phyloP scores from a whole-genome alignment of 192 early-diverging fungal genomes.

The Dispira parvispora region DNA sequence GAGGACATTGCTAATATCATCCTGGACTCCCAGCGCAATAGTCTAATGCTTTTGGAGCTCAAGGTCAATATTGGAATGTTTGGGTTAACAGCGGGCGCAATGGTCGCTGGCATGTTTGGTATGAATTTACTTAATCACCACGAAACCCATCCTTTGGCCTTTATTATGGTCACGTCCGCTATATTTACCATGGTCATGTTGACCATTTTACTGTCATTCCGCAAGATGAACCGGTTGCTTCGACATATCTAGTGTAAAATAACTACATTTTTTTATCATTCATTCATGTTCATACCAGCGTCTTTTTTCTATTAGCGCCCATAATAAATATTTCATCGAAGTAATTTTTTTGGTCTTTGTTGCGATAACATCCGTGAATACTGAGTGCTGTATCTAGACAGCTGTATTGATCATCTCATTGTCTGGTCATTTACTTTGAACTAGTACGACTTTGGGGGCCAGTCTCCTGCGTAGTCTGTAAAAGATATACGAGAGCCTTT shows the following conservation, averaged over 20 bases:
- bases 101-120: conserved; percentile 64
- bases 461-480: too few relatives aligned
- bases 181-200: neutral
- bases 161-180: conserved; percentile 31
- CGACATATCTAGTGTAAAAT: neutral
- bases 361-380: too few relatives aligned
- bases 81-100: conserved; percentile 52
- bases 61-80: conserved; percentile 63
- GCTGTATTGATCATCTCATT: too few relatives aligned
- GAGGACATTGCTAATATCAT: conserved; percentile 75
- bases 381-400: too few relatives aligned
- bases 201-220: neutral
- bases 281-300: too few relatives aligned
- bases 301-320: too few relatives aligned
- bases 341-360: too few relatives aligned
- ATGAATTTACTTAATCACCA: conserved; percentile 75
- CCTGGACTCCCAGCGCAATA: conserved; percentile 70
- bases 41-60: conserved; percentile 70
- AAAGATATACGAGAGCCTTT: too few relatives aligned
- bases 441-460: too few relatives aligned
- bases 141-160: conserved; percentile 51
- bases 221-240: neutral
- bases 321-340: too few relatives aligned
- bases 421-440: too few relatives aligned
- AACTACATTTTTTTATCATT: too few relatives aligned